These are phyloP conservation scores for Leucosporidium scottii DNA, from an alignment of 768 basidiomycete species.

Conservation along the genomic window DNA sequence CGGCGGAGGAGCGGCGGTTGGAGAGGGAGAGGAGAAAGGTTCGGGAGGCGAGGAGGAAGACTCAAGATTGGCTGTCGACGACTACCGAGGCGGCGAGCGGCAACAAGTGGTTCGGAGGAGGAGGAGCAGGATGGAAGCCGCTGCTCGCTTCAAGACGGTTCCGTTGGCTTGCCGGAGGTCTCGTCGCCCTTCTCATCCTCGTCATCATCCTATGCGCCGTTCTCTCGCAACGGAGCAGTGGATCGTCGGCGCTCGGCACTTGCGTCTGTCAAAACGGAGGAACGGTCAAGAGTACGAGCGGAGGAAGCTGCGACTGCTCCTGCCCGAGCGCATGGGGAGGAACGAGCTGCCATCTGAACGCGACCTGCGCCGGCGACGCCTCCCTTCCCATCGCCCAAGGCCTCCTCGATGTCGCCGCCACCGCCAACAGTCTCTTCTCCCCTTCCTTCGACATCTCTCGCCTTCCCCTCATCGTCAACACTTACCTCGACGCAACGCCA, in stretches of 20 bases:
- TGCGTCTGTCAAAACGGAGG: conserved; percentile 13
- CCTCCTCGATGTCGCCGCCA: conserved; percentile 5
- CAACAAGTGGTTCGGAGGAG: neutral
- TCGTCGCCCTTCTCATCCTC: conserved; percentile 7
- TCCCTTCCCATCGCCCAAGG: conserved; percentile 6
- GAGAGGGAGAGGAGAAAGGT: neutral
- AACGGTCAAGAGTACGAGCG: neutral
- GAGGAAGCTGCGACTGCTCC: neutral
- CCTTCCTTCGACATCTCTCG: conserved; percentile 1
- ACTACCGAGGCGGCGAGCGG: neutral
- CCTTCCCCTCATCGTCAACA: neutral
- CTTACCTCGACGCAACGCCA: conserved; percentile 1
- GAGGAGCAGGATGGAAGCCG: neutral
- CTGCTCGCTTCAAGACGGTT: neutral
- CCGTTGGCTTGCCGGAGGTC: neutral
- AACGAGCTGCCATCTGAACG: conserved; percentile 5
- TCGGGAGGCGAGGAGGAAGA: neutral
- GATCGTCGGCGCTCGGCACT: neutral
- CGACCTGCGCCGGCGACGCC: conserved; percentile 8
- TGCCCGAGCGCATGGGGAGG: conserved; percentile 17
- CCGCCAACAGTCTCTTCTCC: neutral
- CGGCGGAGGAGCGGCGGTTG: neutral
- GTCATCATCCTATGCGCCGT: neutral
- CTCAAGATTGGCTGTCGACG: neutral
- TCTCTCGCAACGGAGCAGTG: neutral